Base-by-base conservation (phyloP, 805 yeast genomes). In the Candida manassasensis region DNA sequence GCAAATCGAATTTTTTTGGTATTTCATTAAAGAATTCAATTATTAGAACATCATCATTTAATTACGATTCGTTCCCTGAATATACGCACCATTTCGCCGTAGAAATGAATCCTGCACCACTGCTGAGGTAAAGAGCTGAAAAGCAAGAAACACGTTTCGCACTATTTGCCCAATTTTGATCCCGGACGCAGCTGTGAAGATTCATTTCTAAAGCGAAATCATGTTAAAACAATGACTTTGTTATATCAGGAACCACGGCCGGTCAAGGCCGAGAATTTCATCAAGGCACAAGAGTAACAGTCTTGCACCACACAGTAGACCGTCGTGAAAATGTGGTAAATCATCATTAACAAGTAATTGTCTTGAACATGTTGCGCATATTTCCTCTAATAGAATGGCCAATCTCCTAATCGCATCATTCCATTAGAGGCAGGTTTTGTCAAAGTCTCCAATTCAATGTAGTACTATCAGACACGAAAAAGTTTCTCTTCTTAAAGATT, bases 401-500 rank as follows among this genome's bases (percentile, higher is more conserved):
- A 38, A 40, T 38, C 29, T 13, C 39, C 48, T 25, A 39, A 47
- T 34, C 34, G 32, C 27, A 17, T 18, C 16, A 40, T 32, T 42
- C 38, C 21, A 35, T 39, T 40, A 43, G 38, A 36, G 42, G 47
- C 35, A 39, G 47, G 41, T 46, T 45, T 47, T 45, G 27, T 19
- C 21, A 27, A 46, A 43, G 36, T 49, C 59, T 47, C 46, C 54
- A 43, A 50, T 47, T 42, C 35, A 40, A 29, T 21, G 26, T 32
- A 14, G 16, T 19, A 10, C 16, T 29, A 66, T 67, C 72, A 67
- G 73, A 66, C 71, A 45, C 47, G 75, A 77, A 69, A 61, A 71
- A 61, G 53, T 59, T 65, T 76, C 59, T 77, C 88, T 67, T 76
- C 87, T 67, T 57, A 39, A 49, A 59, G 44, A 61, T 64, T 61